Evolutionary conservation across 1,139 yeast species (phyloP), one percentile per base, ranked within the genome.

Genomic region (Yamadazyma membranifaciens): DNA sequence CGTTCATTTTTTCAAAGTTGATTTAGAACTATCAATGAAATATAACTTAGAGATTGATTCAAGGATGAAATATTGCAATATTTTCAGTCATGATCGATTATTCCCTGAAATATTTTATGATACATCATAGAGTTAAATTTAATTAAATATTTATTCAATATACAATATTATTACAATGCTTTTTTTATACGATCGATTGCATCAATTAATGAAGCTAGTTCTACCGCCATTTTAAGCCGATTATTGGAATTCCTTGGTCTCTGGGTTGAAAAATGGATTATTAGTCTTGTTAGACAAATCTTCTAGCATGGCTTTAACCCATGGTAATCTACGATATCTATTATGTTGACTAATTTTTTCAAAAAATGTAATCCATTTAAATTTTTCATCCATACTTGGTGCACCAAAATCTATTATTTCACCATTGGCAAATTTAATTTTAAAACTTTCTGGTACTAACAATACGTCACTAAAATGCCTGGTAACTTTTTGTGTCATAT

Each of bases 371-470:
- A 80, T 73, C 94, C 94, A 85, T 41, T 63, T 63, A 25, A 57
- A 55, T 58, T 78, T 80, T 39, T 78, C 82, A n/a, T 58, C 60
- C 41, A 65, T 68, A 40, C 75, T 75, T 37, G 84, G 85, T 14
- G 89, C 85, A 9, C 83, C 83, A 55, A 85, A 81, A 44, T 78
- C 83, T 42, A 85, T 83, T 4, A 75, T 65, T 57, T 85, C 94
- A 2, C 83, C 86, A 55, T 85, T 81, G 34, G 77, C 74, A 57
- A 84, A 84, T 46, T 65, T 64, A 41, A 85, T 62, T 55, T 78
- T 80, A 65, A 84, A 83, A 12, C 85, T 76, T 48, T 82, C 80
- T 42, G 80, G 83, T 50, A 82, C 66, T 37, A 81, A 60, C 33
- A 82, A 65, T 30, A 79, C 76, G 50, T 83, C 89, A 47, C 87